Base-by-base conservation (phyloP, 805 yeast species). In the Nakazawaea ishiwadae region DNA sequence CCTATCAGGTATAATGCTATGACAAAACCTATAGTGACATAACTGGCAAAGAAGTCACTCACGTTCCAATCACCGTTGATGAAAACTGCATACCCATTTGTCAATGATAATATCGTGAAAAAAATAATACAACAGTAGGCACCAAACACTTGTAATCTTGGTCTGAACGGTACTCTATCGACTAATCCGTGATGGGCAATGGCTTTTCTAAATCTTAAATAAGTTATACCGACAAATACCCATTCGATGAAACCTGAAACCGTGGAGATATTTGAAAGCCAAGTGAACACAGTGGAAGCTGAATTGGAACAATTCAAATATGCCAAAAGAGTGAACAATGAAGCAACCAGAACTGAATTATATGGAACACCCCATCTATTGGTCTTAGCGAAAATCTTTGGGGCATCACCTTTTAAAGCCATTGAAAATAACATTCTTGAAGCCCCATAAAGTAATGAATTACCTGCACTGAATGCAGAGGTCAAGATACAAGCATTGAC, bases 51-150 rank as follows among this genome's bases (percentile, higher is more conserved):
- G 51, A 82, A 82, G 55, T 79, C 81, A 5, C 73, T 59, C 1
- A 58, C 71, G 9, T 67, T 68, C 66, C 79, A 79, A 34, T 59
- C 50, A 16, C 51, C 53, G 17, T 68, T 69, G 44, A 82, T 72
- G 60, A 83, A 81, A 6, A 76, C 81, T 2, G 73, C 80, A 55
- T 79, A 83, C 40, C 89, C 89, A 51, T 83, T 83, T n/a, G 88
- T 81, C 33, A 83, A 36, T 26, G 81, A 63, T 37, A 83, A 52
- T 12, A 83, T 21, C 4, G 67, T 44, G 44, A 81, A 69, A 47
- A 78, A 58, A 26, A 66, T 50, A 26, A 81, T 58, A 3, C 77
- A 69, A 45, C 71, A 72, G 54, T 73, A 79, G 4, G 83, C 70
- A 39, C 80, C 74, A 47, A 62, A 71, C 28, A 84, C 80, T 58